Percentiles rank a stretch among this genome's conserved stretches.
Conservation (phyloP, 176 grass and related monocot genomes). For the Avena eriantha region DNA sequence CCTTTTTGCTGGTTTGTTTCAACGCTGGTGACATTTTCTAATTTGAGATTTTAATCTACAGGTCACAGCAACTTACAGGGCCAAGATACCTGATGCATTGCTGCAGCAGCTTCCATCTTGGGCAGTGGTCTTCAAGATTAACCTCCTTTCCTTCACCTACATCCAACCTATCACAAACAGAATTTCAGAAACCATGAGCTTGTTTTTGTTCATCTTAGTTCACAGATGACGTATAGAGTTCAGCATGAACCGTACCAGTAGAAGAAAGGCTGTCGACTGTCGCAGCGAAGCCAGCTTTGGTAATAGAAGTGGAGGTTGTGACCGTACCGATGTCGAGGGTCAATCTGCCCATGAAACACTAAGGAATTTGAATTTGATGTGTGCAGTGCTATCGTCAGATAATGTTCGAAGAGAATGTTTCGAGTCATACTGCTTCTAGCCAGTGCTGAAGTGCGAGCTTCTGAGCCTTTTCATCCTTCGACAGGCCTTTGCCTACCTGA, state of each 20-base stretch:
- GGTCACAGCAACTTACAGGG: slow-evolving; percentile 65
- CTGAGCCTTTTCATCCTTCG: slow-evolving; percentile 89
- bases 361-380: neutral
- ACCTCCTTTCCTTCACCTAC: slow-evolving; percentile 90
- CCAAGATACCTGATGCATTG: slow-evolving; percentile 99
- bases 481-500: slow-evolving; percentile 92
- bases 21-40: neutral
- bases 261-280: slow-evolving; percentile 94
- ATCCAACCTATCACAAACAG: slow-evolving; percentile 69
- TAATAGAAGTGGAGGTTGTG: slow-evolving; percentile 98
- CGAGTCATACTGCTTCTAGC: slow-evolving; percentile 83
- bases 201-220: slow-evolving; percentile 37
- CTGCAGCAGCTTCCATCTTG: slow-evolving; percentile 70
- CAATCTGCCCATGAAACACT: slow-evolving; percentile 66
- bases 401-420: neutral
- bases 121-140: slow-evolving; percentile 66
- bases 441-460: slow-evolving; percentile 96
- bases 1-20: neutral
- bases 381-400: neutral
- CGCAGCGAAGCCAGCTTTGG: slow-evolving; percentile 72
- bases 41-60: slow-evolving; percentile 21
- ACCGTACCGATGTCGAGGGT: slow-evolving; percentile 90
- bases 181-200: slow-evolving; percentile 41
- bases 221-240: slow-evolving; percentile 24
- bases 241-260: slow-evolving; percentile 68